Conservation (phyloP, 345 rosid species). For the Diplotaxis tenuifolia region DNA sequence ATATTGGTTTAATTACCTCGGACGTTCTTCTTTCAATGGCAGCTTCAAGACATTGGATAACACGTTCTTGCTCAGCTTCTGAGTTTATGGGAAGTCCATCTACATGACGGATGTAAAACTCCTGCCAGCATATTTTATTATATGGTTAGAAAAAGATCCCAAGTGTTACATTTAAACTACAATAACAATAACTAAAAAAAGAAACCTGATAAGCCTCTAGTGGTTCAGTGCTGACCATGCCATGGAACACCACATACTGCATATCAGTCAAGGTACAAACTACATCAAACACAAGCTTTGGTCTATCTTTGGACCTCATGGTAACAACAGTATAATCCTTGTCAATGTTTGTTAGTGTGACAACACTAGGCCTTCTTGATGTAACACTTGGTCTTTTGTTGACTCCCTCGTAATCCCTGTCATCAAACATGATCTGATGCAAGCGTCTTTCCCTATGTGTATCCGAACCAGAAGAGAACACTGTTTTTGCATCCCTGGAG, state of each 20-base stretch:
- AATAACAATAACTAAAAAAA: neutral
- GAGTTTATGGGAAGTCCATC: constrained; percentile 76
- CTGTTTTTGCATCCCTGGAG: constrained; percentile 56
- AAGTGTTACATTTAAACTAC: neutral
- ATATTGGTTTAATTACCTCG: constrained; percentile 42
- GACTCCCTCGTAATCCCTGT: constrained; percentile 79
- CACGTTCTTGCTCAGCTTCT: constrained; percentile 75
- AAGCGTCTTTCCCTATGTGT: constrained; percentile 74
- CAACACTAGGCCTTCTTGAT: constrained; percentile 57
- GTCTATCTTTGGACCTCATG: constrained; percentile 80
- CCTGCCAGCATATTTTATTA: constrained; percentile 41
- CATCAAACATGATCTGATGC: constrained; percentile 94
- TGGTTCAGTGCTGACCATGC: constrained; percentile 68
- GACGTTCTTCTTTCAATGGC: constrained; percentile 76
- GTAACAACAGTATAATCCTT: constrained; percentile 78
- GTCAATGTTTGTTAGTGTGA: constrained; percentile 70
- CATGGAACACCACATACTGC: constrained; percentile 91
- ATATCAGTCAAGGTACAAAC: constrained; percentile 91
- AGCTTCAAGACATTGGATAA: constrained; percentile 73
- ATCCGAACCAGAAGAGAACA: constrained; percentile 54
- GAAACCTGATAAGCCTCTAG: constrained; percentile 83
- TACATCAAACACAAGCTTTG: constrained; percentile 78
- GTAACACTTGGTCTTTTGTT: constrained; percentile 40
- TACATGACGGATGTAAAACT: constrained; percentile 71
- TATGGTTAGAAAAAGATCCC: neutral